These are phyloP conservation scores for Arthroderma sp. DNA, from an alignment of 2,329 filamentous ascomycete species.

Conservation along the genomic window DNA sequence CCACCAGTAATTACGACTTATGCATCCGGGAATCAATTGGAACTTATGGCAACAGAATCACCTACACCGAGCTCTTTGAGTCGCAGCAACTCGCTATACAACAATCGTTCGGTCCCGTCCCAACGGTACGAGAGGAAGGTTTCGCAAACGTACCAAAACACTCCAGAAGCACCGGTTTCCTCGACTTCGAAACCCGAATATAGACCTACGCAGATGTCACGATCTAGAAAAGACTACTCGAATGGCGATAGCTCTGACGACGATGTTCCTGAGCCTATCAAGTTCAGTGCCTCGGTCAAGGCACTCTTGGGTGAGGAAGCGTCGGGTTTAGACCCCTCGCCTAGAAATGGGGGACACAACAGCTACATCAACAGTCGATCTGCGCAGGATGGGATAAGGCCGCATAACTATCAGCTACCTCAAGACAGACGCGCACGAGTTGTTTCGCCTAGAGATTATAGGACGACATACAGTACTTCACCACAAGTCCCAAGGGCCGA, in stretches of 20 bases:
- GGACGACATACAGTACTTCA: no score
- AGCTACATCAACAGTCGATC: conserved; percentile 8
- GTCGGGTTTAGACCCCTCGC: conserved; percentile 42
- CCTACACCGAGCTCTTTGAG: no score
- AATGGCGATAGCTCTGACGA: conserved; percentile 73
- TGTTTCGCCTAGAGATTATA: conserved; percentile 21
- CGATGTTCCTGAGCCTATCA: conserved; percentile 81
- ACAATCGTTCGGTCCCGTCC: no score
- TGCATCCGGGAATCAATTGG: no score
- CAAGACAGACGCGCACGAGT: conserved; percentile 23
- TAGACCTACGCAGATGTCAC: conserved; percentile 8
- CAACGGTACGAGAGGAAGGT: no score
- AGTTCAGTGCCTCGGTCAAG: conserved; percentile 84
- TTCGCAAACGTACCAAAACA: no score
- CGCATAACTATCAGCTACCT: conserved; percentile 1
- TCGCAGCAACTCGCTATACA: no score
- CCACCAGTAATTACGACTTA: no score
- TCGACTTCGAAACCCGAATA: no score
- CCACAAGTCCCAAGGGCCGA: no score
- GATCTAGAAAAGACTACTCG: conserved; percentile 2
- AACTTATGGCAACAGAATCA: no score
- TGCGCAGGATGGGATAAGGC: not conserved
- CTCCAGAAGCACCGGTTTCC: no score
- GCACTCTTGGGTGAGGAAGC: conserved; percentile 54
- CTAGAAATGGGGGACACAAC: conserved; percentile 24